These are phyloP conservation scores for Prunus mume DNA, from an alignment of 306 rosid species.

Conservation along the genomic window DNA sequence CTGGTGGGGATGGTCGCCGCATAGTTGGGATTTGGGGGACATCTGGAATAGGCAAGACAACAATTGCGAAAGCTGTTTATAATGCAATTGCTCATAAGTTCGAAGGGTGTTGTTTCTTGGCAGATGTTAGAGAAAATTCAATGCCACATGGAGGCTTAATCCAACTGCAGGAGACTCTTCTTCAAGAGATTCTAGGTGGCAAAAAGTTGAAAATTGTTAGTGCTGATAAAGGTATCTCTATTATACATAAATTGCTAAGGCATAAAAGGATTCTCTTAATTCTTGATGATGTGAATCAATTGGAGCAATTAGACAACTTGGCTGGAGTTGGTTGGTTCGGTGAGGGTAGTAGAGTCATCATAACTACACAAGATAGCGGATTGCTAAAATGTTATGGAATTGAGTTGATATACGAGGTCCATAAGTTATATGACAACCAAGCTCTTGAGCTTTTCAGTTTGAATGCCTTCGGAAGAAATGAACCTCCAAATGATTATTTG, in stretches of 20 bases:
- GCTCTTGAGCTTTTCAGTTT: constrained; percentile 10
- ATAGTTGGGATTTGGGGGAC: background rate
- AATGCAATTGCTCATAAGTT: too few species aligned
- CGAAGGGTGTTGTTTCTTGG: too few species aligned
- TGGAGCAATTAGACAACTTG: too few species aligned
- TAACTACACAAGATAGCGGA: background rate
- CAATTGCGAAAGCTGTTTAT: too few species aligned
- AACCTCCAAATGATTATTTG: background rate
- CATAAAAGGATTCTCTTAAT: background rate
- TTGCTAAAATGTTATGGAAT: background rate
- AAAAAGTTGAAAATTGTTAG: background rate
- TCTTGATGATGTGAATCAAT: too few species aligned
- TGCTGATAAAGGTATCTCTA: background rate
- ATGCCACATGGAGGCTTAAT: background rate
- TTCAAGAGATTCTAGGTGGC: background rate
- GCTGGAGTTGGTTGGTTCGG: background rate
- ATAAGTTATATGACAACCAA: background rate
- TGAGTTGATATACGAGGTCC: background rate
- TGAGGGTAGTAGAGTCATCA: constrained; percentile 5
- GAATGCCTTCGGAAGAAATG: background rate
- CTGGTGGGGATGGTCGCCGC: background rate
- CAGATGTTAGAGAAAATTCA: too few species aligned
- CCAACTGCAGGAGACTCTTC: background rate
- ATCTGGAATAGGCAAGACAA: too few species aligned
- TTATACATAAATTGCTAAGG: background rate